Base-by-base conservation (phyloP, 139 green algal species). In the Chlamydomonas sp. region DNA sequence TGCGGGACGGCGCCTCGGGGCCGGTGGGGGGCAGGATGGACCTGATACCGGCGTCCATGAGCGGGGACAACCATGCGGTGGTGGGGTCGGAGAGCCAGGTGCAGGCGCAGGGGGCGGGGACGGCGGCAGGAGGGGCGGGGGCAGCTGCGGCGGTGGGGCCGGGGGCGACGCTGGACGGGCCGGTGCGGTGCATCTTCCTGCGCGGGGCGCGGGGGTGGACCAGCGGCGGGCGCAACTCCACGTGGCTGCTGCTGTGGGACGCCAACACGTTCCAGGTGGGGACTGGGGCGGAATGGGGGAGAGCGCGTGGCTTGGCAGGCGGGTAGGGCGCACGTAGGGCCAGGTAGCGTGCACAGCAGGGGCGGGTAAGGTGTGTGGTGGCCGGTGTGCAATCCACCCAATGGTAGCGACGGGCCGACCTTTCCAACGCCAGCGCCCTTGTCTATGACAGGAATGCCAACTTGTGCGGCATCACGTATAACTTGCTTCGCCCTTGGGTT, bases 171-270 rank as follows among this genome's bases (percentile, higher is more conserved):
- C 87, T 61, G 3, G 84, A 89, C 79, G 88, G 88, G 2, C 88
- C 88, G 7, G 79, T 91, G 63, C 86, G 83, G 62, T 91, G 88
- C 69, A 88, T 94, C 69, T 78, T 92, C 10, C 20, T 91, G 62
- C 85, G 85, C 0, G 89, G 92, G 15, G 81, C 77, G 60, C 67
- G 88, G 9, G 92, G 83, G 0, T 94, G 90, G 90, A 87, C 90
- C n/a, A 86, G 83, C 59, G 92, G 92, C 31, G 92, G 92, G 0
- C 62, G 78, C 5, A 10, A 5, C 71, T 31, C 58, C 16, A 57
- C 59, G 12, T 94, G 92, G 92, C 77, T 94, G 12, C 76, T 85
- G 59, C n/a, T 93, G 57, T 94, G 90, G 86, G 81, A 92, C 78
- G 61, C 90, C 2, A 73, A n/a, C 4, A 84, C 89, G 4, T 90